A percentile compares a stretch with the other conserved stretches of the same genome.
Evolutionary conservation across 805 yeast species (phyloP).

Genomic region (Zygoascus flipseniorum): DNA sequence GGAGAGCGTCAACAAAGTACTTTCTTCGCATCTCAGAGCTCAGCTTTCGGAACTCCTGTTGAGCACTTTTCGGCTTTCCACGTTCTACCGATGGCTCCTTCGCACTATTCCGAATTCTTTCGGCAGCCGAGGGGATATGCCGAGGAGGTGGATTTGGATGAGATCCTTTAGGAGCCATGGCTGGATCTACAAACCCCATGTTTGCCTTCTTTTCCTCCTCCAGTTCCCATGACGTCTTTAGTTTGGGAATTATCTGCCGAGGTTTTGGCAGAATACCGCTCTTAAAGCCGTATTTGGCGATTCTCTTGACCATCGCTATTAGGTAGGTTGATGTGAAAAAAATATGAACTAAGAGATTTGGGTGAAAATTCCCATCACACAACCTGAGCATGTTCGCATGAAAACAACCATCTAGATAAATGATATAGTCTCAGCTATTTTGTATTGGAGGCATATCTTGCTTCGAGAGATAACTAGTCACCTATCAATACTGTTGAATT

Average conservation of each 20-base stretch:
- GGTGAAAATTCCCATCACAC: not conserved
- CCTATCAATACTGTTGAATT: no score
- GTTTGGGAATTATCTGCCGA: conserved; percentile 63
- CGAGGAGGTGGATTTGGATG: conserved; percentile 43
- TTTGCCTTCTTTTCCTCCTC: conserved; percentile 39
- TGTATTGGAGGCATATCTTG: no score
- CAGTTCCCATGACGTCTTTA: conserved; percentile 24
- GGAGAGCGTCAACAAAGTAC: conserved; percentile 56
- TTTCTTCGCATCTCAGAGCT: conserved; percentile 62
- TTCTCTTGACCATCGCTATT: conserved; percentile 38
- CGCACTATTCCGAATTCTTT: conserved; percentile 48
- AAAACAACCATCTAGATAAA: no score
- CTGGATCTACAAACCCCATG: conserved; percentile 60
- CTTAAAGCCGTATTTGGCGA: conserved; percentile 43
- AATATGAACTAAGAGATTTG: not conserved
- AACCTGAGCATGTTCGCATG: no score
- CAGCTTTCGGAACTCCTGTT: conserved; percentile 39
- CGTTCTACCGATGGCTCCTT: conserved; percentile 33
- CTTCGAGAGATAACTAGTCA: no score
- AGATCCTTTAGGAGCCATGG: conserved; percentile 59
- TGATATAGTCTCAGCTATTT: no score
- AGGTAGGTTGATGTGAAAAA: not conserved
- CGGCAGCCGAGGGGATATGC: conserved; percentile 46
- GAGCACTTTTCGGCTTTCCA: conserved; percentile 18
- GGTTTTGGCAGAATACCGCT: conserved; percentile 78